Base-by-base conservation (phyloP, 192 early-diverging fungal species). In the Lobosporangium transversale region DNA sequence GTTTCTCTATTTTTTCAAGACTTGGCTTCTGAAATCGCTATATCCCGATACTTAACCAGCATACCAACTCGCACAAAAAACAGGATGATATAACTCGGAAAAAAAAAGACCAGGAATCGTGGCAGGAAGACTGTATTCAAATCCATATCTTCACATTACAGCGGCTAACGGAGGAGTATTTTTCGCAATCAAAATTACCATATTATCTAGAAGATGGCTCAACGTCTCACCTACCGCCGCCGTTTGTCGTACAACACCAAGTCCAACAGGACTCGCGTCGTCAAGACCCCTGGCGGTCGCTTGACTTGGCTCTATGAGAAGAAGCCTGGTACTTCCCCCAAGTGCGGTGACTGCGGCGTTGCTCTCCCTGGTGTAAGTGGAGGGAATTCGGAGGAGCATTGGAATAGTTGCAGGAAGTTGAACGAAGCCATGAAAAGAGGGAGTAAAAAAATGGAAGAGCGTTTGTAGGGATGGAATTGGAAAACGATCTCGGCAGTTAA, bases 341-440 rank as follows among this genome's bases (percentile, higher is more conserved):
- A 93, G 78, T 99, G 97, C 85, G 97, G 96, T 87, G 97, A 99
- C 89, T 97, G 96, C 85, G 95, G 95, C 81, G 85, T 84, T 57
- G 83, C 86, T 52, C 92, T 99, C 60, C 68, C 95, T 65, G 97
- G 97, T 70, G 90, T 94, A 85, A 84, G 92, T 83, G 30, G 32
- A 35, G 12, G 29, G 33, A 33, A 56, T 10, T 17, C 17, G 10
- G 17, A 42, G 17, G 17, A 42, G 40, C 10, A 42, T 17, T 12
- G 9, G 40, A 17, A 9, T 42, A 42, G 17, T 42, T 42, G 40
- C 17, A 42, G 40, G 10, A 42, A 17, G 40, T 42, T 9, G 10
- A 17, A 42, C 40, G 40, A 42, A 42, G 17, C 40, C 10, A 42
- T 42, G 9, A 9, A 42, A 17, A 12, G 10, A 42, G 40, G 17